phyloP scores from a whole-genome alignment of 164 flowering plant genomes.

The Vitis rotundifolia region DNA sequence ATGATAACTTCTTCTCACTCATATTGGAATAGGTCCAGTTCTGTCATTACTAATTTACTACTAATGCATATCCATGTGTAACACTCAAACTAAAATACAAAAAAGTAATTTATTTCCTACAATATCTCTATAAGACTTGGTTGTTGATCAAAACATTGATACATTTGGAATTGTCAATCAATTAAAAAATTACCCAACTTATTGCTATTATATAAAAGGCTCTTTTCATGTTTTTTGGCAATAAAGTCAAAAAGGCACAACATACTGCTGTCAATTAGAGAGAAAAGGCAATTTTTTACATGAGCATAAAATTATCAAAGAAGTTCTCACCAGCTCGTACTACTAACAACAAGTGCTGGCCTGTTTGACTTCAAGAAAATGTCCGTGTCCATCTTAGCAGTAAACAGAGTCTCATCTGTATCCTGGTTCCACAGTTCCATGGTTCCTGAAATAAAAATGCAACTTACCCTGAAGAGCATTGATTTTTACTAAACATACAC shows the following conservation, averaged over 20 bases:
- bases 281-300: not conserved
- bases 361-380: conserved; percentile 60
- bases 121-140: no score
- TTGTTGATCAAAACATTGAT: no score
- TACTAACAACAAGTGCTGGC: conserved; percentile 90
- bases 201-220: no score
- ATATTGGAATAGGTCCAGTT: no score
- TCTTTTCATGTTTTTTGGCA: not conserved
- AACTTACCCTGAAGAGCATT: conserved; percentile 2
- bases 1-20: no score
- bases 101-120: no score
- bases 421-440: conserved; percentile 10
- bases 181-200: no score
- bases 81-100: no score
- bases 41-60: no score
- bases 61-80: no score
- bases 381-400: conserved; percentile 38
- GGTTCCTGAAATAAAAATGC: conserved; percentile 27
- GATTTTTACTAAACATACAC: not conserved
- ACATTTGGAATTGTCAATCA: no score
- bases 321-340: conserved; percentile 88
- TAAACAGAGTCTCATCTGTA: conserved; percentile 48
- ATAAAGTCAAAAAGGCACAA: not conserved
- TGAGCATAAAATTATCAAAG: not conserved
- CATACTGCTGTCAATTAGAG: not conserved